Evolutionary conservation across 116 monocot species (phyloP).

Genomic region (Papilionanthe hybrid): DNA sequence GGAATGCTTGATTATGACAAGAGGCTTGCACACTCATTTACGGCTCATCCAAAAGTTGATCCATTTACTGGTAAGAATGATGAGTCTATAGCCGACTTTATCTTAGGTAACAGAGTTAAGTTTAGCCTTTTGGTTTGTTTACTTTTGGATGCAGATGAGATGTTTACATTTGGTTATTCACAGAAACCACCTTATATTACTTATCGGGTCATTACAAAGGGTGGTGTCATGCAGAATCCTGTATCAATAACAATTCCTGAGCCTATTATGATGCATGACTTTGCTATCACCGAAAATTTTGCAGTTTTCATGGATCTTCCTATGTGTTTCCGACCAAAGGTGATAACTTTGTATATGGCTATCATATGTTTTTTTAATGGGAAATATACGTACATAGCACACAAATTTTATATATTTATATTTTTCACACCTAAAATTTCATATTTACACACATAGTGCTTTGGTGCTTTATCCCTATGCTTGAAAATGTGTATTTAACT

Average conservation of each 20-base stretch:
- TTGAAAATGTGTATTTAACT: no score
- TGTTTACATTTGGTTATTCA: slow-evolving; percentile 92
- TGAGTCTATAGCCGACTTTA: not conserved
- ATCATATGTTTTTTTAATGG: not conserved
- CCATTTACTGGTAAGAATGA: slow-evolving; percentile 57
- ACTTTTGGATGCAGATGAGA: slow-evolving; percentile 57
- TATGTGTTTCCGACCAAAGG: slow-evolving; percentile 75
- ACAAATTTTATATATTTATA: no score
- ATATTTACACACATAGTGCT: no score
- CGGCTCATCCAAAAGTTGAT: slow-evolving; percentile 92
- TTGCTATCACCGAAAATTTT: slow-evolving; percentile 92
- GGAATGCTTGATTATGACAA: slow-evolving; percentile 89
- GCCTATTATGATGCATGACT: slow-evolving; percentile 95
- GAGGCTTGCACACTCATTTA: slow-evolving; percentile 67
- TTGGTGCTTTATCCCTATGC: no score
- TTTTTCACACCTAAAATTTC: no score
- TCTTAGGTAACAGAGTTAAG: not conserved
- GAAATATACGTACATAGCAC: not conserved
- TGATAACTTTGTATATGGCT: slow-evolving; percentile 3
- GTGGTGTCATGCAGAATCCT: slow-evolving; percentile 72
- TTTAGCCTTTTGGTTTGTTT: not conserved
- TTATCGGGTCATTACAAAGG: slow-evolving; percentile 76
- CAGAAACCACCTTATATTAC: slow-evolving; percentile 59
- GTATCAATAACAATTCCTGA: slow-evolving; percentile 82
- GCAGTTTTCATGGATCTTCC: slow-evolving; percentile 91